A percentile compares a stretch with the other conserved stretches of the same genome.
These are phyloP conservation scores for Plasmodium gonderi DNA, from an alignment of 169 alveolate species.

Conservation along the genomic window DNA sequence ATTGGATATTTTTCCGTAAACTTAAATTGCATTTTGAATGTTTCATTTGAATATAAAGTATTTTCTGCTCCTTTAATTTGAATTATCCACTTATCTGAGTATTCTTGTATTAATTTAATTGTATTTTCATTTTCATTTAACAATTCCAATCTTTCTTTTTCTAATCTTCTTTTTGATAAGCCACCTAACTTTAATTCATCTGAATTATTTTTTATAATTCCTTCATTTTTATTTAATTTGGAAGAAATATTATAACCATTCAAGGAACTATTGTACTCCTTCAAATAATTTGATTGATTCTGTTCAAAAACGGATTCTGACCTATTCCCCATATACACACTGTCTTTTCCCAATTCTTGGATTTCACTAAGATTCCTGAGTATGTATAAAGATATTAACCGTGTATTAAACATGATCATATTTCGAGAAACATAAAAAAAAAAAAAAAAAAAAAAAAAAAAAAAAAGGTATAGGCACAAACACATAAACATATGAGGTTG, in stretches of 20 bases:
- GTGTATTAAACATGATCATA: not conserved
- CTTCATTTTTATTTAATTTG: not conserved
- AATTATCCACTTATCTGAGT: slow-evolving; percentile 75
- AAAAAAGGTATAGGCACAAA: not conserved
- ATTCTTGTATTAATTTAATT: slow-evolving; percentile 45
- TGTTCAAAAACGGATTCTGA: slow-evolving; percentile 24
- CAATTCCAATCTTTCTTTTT: slow-evolving; percentile 57
- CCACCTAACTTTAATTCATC: slow-evolving; percentile 39
- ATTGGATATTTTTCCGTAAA: slow-evolving; percentile 78
- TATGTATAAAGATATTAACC: not conserved
- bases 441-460: not conserved
- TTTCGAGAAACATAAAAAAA: not conserved
- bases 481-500: not conserved
- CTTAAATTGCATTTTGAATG: slow-evolving; percentile 74
- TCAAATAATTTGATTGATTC: not conserved
- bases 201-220: not conserved
- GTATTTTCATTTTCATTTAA: slow-evolving; percentile 60
- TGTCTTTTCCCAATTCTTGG: slow-evolving; percentile 10
- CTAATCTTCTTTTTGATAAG: slow-evolving; percentile 60
- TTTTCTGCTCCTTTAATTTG: slow-evolving; percentile 80
- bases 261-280: not conserved
- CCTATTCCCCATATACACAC: not conserved
- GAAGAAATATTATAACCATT: not conserved
- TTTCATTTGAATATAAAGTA: slow-evolving; percentile 74
- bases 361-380: slow-evolving; percentile 38